Percentiles rank a stretch among this genome's conserved stretches.
These are phyloP conservation scores for Phytophthora meadii DNA, from an alignment of 352 stramenopile genomes.

Conservation along the genomic window DNA sequence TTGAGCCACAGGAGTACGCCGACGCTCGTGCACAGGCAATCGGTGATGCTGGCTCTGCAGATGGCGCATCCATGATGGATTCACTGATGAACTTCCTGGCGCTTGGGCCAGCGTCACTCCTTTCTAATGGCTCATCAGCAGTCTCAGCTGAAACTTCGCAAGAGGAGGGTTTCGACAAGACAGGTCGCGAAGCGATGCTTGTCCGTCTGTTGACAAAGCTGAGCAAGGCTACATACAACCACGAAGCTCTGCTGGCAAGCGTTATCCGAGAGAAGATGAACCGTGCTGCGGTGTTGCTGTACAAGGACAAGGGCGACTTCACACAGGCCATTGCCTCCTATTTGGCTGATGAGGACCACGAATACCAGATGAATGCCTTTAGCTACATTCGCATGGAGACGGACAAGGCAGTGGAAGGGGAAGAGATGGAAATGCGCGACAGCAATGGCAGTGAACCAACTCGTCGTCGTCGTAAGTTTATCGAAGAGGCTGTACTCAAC, in stretches of 20 bases:
- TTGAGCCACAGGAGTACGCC: conserved; percentile 85
- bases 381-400: conserved; percentile 81
- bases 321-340: conserved; percentile 82
- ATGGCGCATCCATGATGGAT: conserved; percentile 83
- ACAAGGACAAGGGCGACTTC: conserved; percentile 83
- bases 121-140: conserved; percentile 48
- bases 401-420: conserved; percentile 52
- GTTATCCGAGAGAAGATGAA: conserved; percentile 85
- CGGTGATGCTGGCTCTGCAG: conserved; percentile 47
- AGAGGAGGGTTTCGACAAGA: conserved; percentile 87
- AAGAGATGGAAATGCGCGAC: conserved; percentile 52
- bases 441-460: conserved; percentile 35
- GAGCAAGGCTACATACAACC: conserved; percentile 85
- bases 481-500: conserved; percentile 80
- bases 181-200: conserved; percentile 81
- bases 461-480: conserved; percentile 63
- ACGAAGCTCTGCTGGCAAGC: conserved; percentile 69
- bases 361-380: conserved; percentile 86
- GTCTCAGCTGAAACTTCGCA: conserved; percentile 62
- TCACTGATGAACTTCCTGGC: conserved; percentile 90
- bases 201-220: conserved; percentile 87
- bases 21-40: conserved; percentile 67
- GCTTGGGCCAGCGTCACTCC: conserved; percentile 71
- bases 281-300: conserved; percentile 80
- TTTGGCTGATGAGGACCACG: conserved; percentile 78